These are phyloP conservation scores for Kuraishia cidri DNA, from an alignment of 805 yeast species.

Conservation along the genomic window DNA sequence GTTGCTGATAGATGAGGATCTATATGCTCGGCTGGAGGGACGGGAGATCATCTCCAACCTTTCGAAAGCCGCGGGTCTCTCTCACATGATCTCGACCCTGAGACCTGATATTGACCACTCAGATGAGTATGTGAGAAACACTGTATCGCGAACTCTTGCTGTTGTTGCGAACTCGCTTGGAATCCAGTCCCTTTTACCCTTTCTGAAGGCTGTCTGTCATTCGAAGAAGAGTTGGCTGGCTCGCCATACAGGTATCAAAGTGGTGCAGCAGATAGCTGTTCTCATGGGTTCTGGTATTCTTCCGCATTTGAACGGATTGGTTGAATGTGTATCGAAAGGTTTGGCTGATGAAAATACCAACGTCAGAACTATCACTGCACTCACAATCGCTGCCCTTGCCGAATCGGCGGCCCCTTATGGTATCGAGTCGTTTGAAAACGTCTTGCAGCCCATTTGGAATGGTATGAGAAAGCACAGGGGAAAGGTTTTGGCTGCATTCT, in stretches of 20 bases:
- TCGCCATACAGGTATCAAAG: slow-evolving; percentile 73
- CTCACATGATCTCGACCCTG: slow-evolving; percentile 68
- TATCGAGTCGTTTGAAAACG: slow-evolving; percentile 71
- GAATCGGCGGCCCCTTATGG: slow-evolving; percentile 84
- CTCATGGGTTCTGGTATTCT: slow-evolving; percentile 63
- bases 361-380: slow-evolving; percentile 64
- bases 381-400: slow-evolving; percentile 66
- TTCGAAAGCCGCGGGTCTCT: slow-evolving; percentile 75
- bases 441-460: slow-evolving; percentile 71
- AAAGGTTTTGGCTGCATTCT: slow-evolving; percentile 60
- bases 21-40: slow-evolving; percentile 67
- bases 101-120: slow-evolving; percentile 76
- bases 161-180: slow-evolving; percentile 79
- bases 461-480: slow-evolving; percentile 78
- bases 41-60: slow-evolving; percentile 68
- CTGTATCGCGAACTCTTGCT: slow-evolving; percentile 74
- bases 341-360: slow-evolving; percentile 60
- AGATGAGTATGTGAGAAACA: slow-evolving; percentile 74
- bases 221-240: slow-evolving; percentile 76
- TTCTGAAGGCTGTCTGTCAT: slow-evolving; percentile 68
- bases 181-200: slow-evolving; percentile 62
- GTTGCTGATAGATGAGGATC: slow-evolving; percentile 69
- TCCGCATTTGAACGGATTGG: slow-evolving; percentile 62
- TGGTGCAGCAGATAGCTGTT: slow-evolving; percentile 67
- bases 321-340: slow-evolving; percentile 49